A percentile compares a stretch with the other conserved stretches of the same genome.
Conservation (phyloP, 2,329 filamentous ascomycete species). For the Claviceps capensis region DNA sequence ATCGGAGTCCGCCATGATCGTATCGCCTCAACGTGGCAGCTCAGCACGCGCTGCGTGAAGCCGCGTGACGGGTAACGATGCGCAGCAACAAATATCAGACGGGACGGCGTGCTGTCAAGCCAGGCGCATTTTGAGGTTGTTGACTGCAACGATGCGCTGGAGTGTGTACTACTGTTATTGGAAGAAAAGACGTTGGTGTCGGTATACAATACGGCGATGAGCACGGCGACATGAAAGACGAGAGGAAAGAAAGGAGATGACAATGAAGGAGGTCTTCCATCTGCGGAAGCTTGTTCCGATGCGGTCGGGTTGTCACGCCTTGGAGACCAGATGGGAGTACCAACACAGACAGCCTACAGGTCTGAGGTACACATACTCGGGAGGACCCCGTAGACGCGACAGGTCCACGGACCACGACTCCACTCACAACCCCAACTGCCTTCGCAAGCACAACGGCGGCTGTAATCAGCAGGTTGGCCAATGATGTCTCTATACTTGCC, state of each 20-base stretch:
- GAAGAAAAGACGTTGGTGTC: background rate
- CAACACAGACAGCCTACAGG: too few species aligned
- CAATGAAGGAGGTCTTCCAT: too few species aligned
- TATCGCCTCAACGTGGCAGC: background rate
- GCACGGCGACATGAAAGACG: background rate
- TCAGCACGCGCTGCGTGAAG: slow-evolving; percentile 14
- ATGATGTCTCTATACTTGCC: too few species aligned
- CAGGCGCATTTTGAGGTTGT: slow-evolving; percentile 20
- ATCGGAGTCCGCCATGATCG: slow-evolving; percentile 1
- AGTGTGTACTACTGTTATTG: background rate
- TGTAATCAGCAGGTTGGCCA: too few species aligned
- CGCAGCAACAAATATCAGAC: slow-evolving; percentile 1
- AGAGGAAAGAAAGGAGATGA: background rate
- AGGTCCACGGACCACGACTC: too few species aligned
- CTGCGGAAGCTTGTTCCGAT: too few species aligned
- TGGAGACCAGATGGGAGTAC: too few species aligned
- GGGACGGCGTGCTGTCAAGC: slow-evolving; percentile 19
- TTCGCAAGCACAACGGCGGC: too few species aligned
- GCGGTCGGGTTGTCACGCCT: too few species aligned
- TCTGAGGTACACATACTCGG: too few species aligned
- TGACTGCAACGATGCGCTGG: background rate
- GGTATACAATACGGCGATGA: background rate
- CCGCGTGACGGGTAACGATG: slow-evolving; percentile 13
- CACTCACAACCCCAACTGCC: too few species aligned
- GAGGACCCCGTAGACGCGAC: too few species aligned